phyloP scores from a whole-genome alignment of 2,329 filamentous ascomycete species.

The Colletotrichum liriopes region DNA sequence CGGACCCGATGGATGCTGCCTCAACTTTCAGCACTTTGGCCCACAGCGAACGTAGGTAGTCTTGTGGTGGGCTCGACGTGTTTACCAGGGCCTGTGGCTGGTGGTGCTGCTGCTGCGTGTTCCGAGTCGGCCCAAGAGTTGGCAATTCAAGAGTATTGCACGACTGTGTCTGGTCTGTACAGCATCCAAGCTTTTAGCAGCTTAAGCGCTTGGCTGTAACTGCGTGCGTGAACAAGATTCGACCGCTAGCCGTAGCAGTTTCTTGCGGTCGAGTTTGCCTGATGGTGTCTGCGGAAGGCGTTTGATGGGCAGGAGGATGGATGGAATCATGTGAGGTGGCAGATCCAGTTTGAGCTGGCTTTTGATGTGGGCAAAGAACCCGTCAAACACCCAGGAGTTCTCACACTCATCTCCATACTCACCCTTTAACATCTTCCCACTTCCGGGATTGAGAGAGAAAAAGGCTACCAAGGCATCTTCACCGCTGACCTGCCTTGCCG shows the following conservation, averaged over 20 bases:
- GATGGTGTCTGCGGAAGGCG: neutral
- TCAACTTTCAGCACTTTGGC: neutral
- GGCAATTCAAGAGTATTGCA: too few relatives aligned
- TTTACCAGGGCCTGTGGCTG: neutral
- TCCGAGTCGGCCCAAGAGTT: too few relatives aligned
- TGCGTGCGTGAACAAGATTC: neutral
- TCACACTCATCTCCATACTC: neutral
- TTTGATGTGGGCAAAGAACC: neutral
- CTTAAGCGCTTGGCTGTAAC: neutral
- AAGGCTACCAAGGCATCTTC: neutral
- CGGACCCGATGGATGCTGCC: neutral
- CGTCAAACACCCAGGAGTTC: neutral
- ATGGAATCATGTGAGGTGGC: conserved; percentile 2
- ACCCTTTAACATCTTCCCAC: neutral
- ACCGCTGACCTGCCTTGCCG: neutral
- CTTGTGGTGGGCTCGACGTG: neutral
- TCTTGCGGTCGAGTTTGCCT: conserved; percentile 3
- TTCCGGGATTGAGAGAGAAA: neutral
- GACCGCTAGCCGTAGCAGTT: neutral
- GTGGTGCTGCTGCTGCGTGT: neutral
- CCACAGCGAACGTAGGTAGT: neutral
- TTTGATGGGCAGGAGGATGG: neutral
- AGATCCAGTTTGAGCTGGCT: neutral
- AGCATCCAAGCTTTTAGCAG: neutral
- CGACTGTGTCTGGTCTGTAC: too few relatives aligned